Base-by-base conservation (phyloP, 192 early-diverging fungal genomes). In the Lunasporangiospora selenospora region DNA sequence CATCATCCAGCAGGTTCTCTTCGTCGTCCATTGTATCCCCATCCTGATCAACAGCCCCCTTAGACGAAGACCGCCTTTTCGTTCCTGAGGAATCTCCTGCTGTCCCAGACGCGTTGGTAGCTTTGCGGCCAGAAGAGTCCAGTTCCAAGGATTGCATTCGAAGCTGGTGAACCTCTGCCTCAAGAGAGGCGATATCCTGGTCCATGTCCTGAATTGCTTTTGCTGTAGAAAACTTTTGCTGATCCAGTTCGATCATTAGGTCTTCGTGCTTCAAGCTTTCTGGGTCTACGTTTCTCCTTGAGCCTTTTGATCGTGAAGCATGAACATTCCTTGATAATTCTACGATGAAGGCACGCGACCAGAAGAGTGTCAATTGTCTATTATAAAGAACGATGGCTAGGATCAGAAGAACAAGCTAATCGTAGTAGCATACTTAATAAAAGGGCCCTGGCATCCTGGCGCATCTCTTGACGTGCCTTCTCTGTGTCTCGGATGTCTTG, bases 131-230 rank as follows among this genome's bases (percentile, higher is more conserved):
- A 6, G 24, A 32, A 0, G 48, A 60, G 31, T 62, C 67, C 31
- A 71, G 42, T 29, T 62, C 59, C 19, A 71, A 48, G 13, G 38
- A 51, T n/a, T 71, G 45, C 53, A 57, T 51, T 19, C 67, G 43
- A 23, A 71, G 24, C n/a, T 62, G 51, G 9, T 52, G 58, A 11
- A 62, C 33, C 29, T 62, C 67, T 9, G 67, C 59, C 15, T 71
- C 58, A 1, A 71, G 58, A 0, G 67, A 71, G 1, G 59, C 45
- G 24, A 62, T 71, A 13, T 50, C 40, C 59, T 71, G 59, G 19
- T 71, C 67, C 40, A 62, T 26, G 23, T 62, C 36, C 47, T 62
- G 67, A 38, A 71, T 61, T 8, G 46, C 11, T 27, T 71, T 61
- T 2, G 67, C 67, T 16, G 62, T 29, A 10, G 59, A 13, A 39